phyloP scores from a whole-genome alignment of 2,329 filamentous ascomycete genomes.

The Bipolaris bicolor region DNA sequence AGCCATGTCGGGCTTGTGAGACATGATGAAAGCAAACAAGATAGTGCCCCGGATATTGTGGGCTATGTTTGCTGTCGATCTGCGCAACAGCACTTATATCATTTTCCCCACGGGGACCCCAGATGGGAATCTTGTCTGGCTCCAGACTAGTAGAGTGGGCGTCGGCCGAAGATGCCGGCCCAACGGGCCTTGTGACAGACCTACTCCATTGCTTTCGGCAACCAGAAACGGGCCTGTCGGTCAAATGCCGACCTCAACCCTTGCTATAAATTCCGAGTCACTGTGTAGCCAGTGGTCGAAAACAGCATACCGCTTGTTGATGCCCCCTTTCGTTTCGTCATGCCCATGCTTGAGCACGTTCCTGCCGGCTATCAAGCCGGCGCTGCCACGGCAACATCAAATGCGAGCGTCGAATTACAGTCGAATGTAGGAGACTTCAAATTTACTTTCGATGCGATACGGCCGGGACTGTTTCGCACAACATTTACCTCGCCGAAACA shows the following conservation, averaged over 20 bases:
- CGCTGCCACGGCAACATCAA: slow-evolving; percentile 23
- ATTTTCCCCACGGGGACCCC: slow-evolving; percentile 38
- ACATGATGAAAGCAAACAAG: slow-evolving; percentile 17
- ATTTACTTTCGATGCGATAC: slow-evolving; percentile 69
- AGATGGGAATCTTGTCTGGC: slow-evolving; percentile 16
- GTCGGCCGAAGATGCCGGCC: slow-evolving; percentile 23
- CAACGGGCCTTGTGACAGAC: not conserved
- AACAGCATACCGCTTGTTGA: not conserved
- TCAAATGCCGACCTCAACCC: not conserved
- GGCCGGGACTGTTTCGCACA: slow-evolving; percentile 69
- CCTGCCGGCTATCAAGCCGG: slow-evolving; percentile 43
- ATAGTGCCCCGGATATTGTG: not conserved
- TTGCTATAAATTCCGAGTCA: slow-evolving; percentile 11
- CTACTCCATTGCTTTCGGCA: not conserved
- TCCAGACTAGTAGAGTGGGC: not conserved
- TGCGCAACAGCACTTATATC: slow-evolving; percentile 18
- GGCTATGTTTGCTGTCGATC: slow-evolving; percentile 11
- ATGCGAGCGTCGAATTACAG: slow-evolving; percentile 50
- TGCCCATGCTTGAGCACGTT: slow-evolving; percentile 59
- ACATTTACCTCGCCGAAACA: slow-evolving; percentile 69
- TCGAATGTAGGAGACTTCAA: slow-evolving; percentile 54
- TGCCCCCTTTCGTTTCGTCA: slow-evolving; percentile 30
- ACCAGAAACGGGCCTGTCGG: not conserved
- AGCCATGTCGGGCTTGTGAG: slow-evolving; percentile 18
- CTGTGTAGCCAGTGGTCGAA: not conserved